Base-by-base conservation (phyloP, 169 alveolate genomes). In the Cryptosporidium tyzzeri region DNA sequence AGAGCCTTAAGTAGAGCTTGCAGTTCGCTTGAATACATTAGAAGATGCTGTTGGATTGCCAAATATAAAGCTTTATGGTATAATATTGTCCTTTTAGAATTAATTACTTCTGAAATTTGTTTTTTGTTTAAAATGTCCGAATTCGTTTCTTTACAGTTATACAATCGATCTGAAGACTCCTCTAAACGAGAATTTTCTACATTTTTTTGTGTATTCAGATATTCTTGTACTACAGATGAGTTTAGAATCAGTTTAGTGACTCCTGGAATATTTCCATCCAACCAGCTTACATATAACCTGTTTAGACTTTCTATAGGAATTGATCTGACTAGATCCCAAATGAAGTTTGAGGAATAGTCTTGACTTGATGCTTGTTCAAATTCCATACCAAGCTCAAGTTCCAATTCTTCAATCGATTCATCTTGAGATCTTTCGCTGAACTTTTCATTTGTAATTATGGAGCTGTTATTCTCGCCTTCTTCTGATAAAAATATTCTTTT, bases 201-300 rank as follows among this genome's bases (percentile, higher is more conserved):
- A 35, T 44, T 8, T 59, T 55, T 73, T 55, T 73, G 59, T 70
- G 39, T 55, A 10, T 59, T 73, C 23, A 73, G 68, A 37, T 73
- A 73, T 33, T 62, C 55, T 9, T 73, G 71, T 39, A 73, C 62
- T 53, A 53, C 71, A 26, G 86, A 41, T 12, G 86, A 73, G 23
- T 59, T 73, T 0, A 59, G 71, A 53, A 73, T 61, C 29, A 65
- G 35, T 35, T 48, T 61, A 9, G 89, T 62, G 21, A 80, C 65
- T 37, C 89, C 89, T 39, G 89, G 89, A 23, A 80, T 80, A 26
- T 80, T 65, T 26, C 89, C 89, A 80, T 65, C 75, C 26, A 80
- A 12, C 89, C 89, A 80, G 39, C 80, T 62, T 29, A 62, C 12
- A 23, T 80, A 80, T 1, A 80, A 31, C 51, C 26, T 80, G 37